A percentile compares a stretch with the other conserved stretches of the same genome.
Evolutionary conservation across 176 grass and related monocot species (phyloP).

Genomic region (Carex parvula): DNA sequence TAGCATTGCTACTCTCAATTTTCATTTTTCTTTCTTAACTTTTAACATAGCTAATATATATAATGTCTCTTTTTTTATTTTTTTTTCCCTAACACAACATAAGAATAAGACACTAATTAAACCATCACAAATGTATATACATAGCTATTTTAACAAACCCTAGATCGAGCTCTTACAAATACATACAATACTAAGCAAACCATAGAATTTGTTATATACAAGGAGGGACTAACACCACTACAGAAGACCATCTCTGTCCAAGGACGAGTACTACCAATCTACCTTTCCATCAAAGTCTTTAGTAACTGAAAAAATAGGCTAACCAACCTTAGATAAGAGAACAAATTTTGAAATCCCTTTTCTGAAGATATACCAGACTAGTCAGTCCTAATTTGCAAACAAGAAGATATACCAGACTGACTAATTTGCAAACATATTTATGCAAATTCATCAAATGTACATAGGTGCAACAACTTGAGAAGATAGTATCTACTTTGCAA

Average conservation of each 20-base stretch:
- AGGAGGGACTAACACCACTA: neutral
- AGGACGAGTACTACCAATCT: neutral
- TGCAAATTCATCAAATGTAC: too few species aligned
- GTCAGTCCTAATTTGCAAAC: too few species aligned
- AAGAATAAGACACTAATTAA: neutral
- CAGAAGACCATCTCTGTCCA: neutral
- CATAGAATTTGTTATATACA: slow-evolving; percentile 20
- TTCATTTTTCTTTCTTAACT: neutral
- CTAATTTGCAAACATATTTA: too few species aligned
- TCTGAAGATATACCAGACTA: too few species aligned
- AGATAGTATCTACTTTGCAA: too few species aligned
- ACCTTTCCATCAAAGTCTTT: neutral
- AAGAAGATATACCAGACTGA: too few species aligned
- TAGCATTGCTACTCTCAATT: slow-evolving; percentile 13
- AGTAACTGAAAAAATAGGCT: too few species aligned
- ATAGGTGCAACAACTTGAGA: too few species aligned
- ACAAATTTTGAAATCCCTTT: too few species aligned
- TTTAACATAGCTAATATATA: neutral
- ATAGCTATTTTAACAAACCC: slow-evolving; percentile 2
- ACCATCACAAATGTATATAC: neutral
- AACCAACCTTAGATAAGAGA: too few species aligned
- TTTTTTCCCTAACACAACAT: neutral
- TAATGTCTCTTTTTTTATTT: neutral
- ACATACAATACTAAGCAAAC: slow-evolving; percentile 24
- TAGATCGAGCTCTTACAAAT: neutral